phyloP scores from a whole-genome alignment of 345 rosid genomes.

The Hirschfeldia incana region DNA sequence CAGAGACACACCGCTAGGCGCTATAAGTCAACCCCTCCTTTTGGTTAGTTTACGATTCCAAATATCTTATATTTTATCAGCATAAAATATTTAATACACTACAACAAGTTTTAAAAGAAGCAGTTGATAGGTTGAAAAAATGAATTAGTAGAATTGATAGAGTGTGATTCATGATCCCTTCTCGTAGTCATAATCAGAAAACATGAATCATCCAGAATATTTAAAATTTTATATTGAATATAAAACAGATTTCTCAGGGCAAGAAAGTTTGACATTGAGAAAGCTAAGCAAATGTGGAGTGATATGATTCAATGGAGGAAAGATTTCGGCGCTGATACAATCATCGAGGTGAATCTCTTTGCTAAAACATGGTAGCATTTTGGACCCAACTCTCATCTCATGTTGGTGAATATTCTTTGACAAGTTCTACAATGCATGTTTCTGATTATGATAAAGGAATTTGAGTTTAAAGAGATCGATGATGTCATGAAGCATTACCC shows the following conservation, averaged over 20 bases:
- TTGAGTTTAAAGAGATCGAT: constrained; percentile 80
- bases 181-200: not conserved
- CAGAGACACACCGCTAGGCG: not conserved
- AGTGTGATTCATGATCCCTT: constrained; percentile 1
- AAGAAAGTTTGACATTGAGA: constrained; percentile 92
- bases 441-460: constrained; percentile 54
- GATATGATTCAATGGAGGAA: constrained; percentile 99
- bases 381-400: not conserved
- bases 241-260: constrained; percentile 84
- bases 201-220: not conserved
- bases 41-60: not conserved
- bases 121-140: not conserved
- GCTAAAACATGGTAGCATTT: constrained; percentile 14
- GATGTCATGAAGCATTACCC: constrained; percentile 90
- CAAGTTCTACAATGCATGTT: constrained; percentile 11
- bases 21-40: not conserved
- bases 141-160: not conserved
- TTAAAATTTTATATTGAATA: constrained; percentile 1
- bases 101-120: not conserved
- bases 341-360: constrained; percentile 63
- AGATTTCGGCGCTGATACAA: constrained; percentile 82
- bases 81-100: not conserved
- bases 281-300: constrained; percentile 98
- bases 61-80: not conserved
- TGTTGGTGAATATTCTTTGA: not conserved